These are phyloP conservation scores for Phytophthora agathidicida DNA, from an alignment of 352 stramenopile species.

Conservation along the genomic window DNA sequence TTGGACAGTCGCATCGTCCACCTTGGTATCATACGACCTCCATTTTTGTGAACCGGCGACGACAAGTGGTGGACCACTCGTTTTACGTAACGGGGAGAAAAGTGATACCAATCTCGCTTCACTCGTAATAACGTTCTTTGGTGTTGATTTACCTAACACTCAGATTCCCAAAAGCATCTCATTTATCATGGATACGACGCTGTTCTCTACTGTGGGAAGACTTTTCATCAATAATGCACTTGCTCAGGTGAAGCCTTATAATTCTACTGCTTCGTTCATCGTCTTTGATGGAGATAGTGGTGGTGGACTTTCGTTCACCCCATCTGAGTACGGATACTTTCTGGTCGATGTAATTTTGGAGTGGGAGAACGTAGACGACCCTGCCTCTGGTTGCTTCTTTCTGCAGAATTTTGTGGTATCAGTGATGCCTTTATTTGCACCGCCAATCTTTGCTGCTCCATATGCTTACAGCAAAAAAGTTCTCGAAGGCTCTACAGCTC, in stretches of 20 bases:
- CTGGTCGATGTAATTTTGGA: constrained; percentile 24
- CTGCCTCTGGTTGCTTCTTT: constrained; percentile 18
- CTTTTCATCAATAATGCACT: constrained; percentile 1
- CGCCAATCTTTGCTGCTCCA: constrained; percentile 8
- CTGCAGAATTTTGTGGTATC: constrained; percentile 14
- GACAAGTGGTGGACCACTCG: not conserved
- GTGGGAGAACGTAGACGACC: constrained; percentile 1
- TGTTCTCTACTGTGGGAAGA: not conserved
- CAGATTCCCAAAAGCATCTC: constrained; percentile 4
- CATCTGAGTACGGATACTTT: constrained; percentile 10
- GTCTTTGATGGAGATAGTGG: not conserved
- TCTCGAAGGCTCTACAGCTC: constrained; percentile 18
- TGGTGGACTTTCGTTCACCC: constrained; percentile 5
- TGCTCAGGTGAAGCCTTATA: constrained; percentile 9
- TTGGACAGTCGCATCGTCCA: constrained; percentile 8
- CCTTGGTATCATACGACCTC: constrained; percentile 7
- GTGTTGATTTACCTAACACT: constrained; percentile 3
- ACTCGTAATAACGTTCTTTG: constrained; percentile 5
- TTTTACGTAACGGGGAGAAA: constrained; percentile 13
- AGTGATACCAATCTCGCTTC: constrained; percentile 2
- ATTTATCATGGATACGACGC: constrained; percentile 10
- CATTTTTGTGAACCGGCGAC: constrained; percentile 20
- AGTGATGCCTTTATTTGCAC: constrained; percentile 11
- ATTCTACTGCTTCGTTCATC: constrained; percentile 15
- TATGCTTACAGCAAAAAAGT: constrained; percentile 27